A percentile compares a stretch with the other conserved stretches of the same genome.
Evolutionary conservation across 2,329 filamentous ascomycete species (phyloP).

Genomic region (Hirsutella thompsonii): DNA sequence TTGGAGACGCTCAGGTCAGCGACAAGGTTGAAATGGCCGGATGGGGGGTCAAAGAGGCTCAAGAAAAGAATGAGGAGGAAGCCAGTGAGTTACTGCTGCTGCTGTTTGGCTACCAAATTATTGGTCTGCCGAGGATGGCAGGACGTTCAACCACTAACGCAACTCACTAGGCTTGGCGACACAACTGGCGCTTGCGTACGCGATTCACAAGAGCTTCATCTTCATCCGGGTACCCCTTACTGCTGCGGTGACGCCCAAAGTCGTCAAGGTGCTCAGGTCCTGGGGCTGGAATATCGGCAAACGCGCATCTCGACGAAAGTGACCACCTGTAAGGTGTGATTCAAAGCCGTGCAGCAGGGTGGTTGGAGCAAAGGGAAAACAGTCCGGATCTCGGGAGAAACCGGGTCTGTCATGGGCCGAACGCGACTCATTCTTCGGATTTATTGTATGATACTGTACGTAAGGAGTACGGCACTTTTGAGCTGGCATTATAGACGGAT

Average conservation of each 20-base stretch:
- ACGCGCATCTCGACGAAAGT: constrained; percentile 22
- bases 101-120: not conserved
- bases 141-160: constrained; percentile 10
- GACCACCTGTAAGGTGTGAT: not conserved
- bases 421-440: too few species aligned
- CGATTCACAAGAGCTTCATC: constrained; percentile 96
- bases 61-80: constrained; percentile 46
- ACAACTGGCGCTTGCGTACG: constrained; percentile 85
- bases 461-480: too few species aligned
- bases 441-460: too few species aligned
- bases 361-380: not conserved
- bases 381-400: not conserved
- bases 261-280: constrained; percentile 74
- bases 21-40: constrained; percentile 36
- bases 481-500: too few species aligned
- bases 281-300: constrained; percentile 97
- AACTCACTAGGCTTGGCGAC: constrained; percentile 49
- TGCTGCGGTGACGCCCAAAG: constrained; percentile 79
- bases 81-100: constrained; percentile 51
- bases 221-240: constrained; percentile 90
- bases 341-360: not conserved
- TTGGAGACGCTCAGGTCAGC: constrained; percentile 29
- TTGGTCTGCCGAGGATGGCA: not conserved
- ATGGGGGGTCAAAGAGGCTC: constrained; percentile 52
- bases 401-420: too few species aligned